phyloP scores from a whole-genome alignment of 2,329 filamentous ascomycete genomes.

The Canariomyces notabilis region DNA sequence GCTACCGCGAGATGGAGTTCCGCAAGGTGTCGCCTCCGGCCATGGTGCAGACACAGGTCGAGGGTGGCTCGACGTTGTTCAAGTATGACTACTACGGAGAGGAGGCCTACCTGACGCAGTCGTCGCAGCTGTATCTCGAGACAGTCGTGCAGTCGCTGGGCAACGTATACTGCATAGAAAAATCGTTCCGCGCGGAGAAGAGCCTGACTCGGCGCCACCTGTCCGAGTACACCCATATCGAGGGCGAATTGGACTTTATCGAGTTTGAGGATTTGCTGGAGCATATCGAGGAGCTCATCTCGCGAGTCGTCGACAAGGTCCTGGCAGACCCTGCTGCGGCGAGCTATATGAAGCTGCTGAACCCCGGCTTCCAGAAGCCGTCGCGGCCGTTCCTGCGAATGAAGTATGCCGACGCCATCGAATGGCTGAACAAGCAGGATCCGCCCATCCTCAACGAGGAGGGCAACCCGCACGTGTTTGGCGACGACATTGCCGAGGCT shows the following conservation, averaged over 20 bases:
- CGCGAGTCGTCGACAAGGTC: conserved; percentile 73
- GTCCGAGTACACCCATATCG: conserved; percentile 94
- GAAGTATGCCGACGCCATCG: conserved; percentile 89
- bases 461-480: conserved; percentile 81
- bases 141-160: conserved; percentile 86
- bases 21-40: conserved; percentile 84
- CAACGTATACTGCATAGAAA: conserved; percentile 96
- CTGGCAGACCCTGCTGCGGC: conserved; percentile 69
- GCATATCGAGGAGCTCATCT: conserved; percentile 84
- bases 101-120: conserved; percentile 90
- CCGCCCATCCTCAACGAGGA: conserved; percentile 83
- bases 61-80: conserved; percentile 89
- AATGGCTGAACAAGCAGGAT: conserved; percentile 85
- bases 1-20: conserved; percentile 71
- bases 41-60: conserved; percentile 91
- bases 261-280: conserved; percentile 80
- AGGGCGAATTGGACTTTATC: conserved; percentile 95
- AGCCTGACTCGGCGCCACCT: conserved; percentile 89
- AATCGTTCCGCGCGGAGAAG: conserved; percentile 98
- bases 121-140: conserved; percentile 95
- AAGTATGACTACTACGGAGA: conserved; percentile 61
- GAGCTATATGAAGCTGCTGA: conserved; percentile 73
- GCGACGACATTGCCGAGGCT: conserved; percentile 96
- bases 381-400: conserved; percentile 87
- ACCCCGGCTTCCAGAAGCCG: conserved; percentile 83